Evolutionary conservation across 1,139 yeast genomes (phyloP).

Genomic region (Blastobotrys malaysiensis): DNA sequence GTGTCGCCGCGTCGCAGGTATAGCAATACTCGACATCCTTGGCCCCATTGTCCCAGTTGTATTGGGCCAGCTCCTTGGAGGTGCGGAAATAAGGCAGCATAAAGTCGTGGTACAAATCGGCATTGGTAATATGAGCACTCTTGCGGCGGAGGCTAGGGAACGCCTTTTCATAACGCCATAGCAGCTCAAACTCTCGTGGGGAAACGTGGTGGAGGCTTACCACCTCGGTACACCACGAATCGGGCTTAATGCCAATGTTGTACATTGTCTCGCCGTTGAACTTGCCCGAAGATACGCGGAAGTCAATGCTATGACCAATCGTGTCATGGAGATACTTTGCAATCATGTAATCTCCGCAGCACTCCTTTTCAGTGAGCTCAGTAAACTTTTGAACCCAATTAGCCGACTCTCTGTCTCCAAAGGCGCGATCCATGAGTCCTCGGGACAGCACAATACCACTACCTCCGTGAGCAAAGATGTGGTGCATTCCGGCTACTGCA

Average conservation of each 20-base stretch:
- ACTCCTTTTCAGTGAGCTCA: constrained; percentile 18
- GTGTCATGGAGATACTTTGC: constrained; percentile 24
- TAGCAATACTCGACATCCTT: constrained; percentile 22
- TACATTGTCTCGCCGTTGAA: constrained; percentile 20
- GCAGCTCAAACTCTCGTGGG: neutral
- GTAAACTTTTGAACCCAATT: constrained; percentile 14
- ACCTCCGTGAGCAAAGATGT: constrained; percentile 36
- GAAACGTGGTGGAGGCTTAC: constrained; percentile 25
- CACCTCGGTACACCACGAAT: constrained; percentile 33
- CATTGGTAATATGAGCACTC: constrained; percentile 10
- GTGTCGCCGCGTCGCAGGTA: neutral
- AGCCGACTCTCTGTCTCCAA: constrained; percentile 14
- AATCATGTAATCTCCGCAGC: constrained; percentile 35
- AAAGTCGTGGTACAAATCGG: constrained; percentile 30
- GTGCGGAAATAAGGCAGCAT: constrained; percentile 29
- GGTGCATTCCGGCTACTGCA: constrained; percentile 21
- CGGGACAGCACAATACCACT: constrained; percentile 33
- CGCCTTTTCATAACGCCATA: neutral
- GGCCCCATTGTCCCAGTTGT: constrained; percentile 31
- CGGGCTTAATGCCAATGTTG: constrained; percentile 16
- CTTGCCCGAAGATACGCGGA: constrained; percentile 16
- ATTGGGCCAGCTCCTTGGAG: constrained; percentile 9
- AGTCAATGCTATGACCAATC: constrained; percentile 21
- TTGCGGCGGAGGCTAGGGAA: neutral
- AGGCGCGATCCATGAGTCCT: constrained; percentile 29